phyloP scores from a whole-genome alignment of 306 rosid genomes.

The Sicyos edulis region DNA sequence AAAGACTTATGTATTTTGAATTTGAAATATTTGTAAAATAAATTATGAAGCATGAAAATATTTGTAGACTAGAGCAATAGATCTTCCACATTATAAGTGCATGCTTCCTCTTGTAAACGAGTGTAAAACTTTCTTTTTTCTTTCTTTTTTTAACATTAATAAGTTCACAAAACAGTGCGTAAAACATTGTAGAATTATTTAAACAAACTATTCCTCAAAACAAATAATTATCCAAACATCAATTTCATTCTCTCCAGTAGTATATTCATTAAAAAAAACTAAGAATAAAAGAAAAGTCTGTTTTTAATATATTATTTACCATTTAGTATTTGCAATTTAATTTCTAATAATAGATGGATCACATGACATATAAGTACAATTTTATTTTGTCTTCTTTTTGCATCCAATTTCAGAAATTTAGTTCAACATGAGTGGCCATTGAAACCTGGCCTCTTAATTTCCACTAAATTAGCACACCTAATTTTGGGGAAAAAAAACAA shows the following conservation, averaged over 20 bases:
- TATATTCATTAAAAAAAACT: neutral
- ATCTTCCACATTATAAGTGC: no score
- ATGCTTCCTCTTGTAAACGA: no score
- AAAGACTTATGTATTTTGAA: neutral
- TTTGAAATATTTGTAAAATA: neutral
- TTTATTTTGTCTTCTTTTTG: conserved; percentile 4
- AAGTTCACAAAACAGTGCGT: neutral
- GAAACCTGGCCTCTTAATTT: neutral
- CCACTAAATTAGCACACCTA: neutral
- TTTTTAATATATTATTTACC: neutral
- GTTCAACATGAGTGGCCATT: neutral
- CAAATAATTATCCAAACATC: neutral
- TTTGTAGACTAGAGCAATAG: no score
- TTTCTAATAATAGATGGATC: neutral
- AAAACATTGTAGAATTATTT: neutral
- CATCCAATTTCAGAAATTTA: conserved; percentile 1
- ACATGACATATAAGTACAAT: conserved; percentile 3
- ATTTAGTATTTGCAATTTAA: neutral
- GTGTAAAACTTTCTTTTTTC: no score
- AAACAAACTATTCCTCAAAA: neutral
- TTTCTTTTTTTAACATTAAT: no score
- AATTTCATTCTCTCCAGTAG: neutral
- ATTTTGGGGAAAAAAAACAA: neutral
- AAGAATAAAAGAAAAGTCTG: neutral
- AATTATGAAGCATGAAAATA: neutral